A percentile compares a stretch with the other conserved stretches of the same genome.
Evolutionary conservation across 1,139 yeast species (phyloP).

Genomic region (Kodamaea suecica): DNA sequence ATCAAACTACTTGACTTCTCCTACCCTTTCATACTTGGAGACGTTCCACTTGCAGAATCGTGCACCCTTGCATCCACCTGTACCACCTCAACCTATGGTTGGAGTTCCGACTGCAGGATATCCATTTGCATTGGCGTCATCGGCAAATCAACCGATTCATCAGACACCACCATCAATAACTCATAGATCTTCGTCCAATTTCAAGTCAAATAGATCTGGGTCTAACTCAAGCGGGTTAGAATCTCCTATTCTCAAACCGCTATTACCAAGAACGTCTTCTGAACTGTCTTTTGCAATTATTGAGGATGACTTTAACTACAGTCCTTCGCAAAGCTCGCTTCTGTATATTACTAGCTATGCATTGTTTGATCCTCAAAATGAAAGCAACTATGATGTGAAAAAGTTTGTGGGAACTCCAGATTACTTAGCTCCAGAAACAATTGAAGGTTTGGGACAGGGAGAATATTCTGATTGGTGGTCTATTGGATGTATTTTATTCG

Average conservation of each 20-base stretch:
- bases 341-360: constrained; percentile 47
- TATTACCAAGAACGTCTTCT: constrained; percentile 46
- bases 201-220: constrained; percentile 20
- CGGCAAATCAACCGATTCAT: constrained; percentile 5
- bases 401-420: constrained; percentile 97
- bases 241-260: constrained; percentile 50
- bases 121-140: neutral
- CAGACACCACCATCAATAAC: constrained; percentile 17
- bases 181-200: constrained; percentile 13
- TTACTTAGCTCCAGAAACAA: constrained; percentile 95
- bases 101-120: neutral
- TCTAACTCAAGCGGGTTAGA: constrained; percentile 41
- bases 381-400: constrained; percentile 36
- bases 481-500: constrained; percentile 91
- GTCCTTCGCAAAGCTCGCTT: constrained; percentile 24
- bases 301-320: constrained; percentile 43
- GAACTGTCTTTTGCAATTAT: constrained; percentile 55
- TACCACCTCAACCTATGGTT: constrained; percentile 3
- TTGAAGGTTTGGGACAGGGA: constrained; percentile 79
- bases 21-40: constrained; percentile 15
- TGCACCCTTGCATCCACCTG: constrained; percentile 9
- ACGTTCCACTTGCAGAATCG: constrained; percentile 9
- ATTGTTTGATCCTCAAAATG: constrained; percentile 66
- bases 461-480: constrained; percentile 99
- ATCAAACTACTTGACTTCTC: constrained; percentile 11